phyloP scores from a whole-genome alignment of 495 filamentous ascomycete genomes.

The Xylaria castorea region DNA sequence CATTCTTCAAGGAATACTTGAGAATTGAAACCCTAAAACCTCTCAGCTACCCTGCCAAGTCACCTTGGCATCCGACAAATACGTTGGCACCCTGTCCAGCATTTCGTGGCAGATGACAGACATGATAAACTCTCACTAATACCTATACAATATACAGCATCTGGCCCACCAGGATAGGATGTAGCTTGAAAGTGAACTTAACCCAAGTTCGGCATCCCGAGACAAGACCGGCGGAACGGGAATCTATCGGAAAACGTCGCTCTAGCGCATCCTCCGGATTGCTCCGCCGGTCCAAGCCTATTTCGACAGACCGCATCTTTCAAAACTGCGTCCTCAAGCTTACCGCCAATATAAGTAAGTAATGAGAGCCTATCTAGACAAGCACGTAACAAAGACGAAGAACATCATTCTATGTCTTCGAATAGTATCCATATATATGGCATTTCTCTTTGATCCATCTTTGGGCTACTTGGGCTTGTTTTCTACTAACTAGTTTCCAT shows the following conservation, averaged over 20 bases:
- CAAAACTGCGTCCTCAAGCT: background rate
- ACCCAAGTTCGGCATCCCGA: constrained; percentile 9
- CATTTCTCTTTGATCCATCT: background rate
- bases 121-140: background rate
- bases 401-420: background rate
- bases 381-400: background rate
- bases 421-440: background rate
- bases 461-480: background rate
- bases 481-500: background rate
- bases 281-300: background rate
- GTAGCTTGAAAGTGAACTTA: background rate
- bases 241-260: background rate
- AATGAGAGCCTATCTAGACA: background rate
- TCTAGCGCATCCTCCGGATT: constrained; percentile 18
- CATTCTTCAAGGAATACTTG: background rate
- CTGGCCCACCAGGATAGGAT: background rate
- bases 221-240: constrained; percentile 1
- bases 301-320: background rate
- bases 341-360: background rate
- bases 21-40: background rate
- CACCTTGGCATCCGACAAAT: background rate
- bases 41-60: constrained; percentile 1
- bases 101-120: background rate
- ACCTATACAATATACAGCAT: no score
- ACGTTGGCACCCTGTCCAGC: background rate